Evolutionary conservation across 2,329 filamentous ascomycete genomes (phyloP).

Genomic region (Penicillium expansum): DNA sequence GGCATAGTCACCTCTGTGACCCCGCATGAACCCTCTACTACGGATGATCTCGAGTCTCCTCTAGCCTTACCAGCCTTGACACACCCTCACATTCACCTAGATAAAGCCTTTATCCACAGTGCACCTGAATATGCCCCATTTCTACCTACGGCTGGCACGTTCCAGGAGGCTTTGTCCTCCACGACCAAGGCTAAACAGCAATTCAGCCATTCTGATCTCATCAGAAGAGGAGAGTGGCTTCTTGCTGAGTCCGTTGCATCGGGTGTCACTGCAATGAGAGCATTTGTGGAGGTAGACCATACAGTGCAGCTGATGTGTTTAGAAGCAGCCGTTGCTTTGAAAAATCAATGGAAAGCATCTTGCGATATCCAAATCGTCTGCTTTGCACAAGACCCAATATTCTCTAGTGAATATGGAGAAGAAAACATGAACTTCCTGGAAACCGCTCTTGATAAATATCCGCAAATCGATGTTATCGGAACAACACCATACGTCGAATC

Average conservation of each 20-base stretch:
- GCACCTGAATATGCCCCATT: slow-evolving; percentile 55
- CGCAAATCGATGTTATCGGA: slow-evolving; percentile 59
- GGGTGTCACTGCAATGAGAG: slow-evolving; percentile 67
- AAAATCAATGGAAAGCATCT: slow-evolving; percentile 51
- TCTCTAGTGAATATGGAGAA: slow-evolving; percentile 54
- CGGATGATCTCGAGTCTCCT: slow-evolving; percentile 14
- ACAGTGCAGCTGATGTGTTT: slow-evolving; percentile 59
- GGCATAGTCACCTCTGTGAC: slow-evolving; percentile 30
- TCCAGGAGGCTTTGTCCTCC: slow-evolving; percentile 62
- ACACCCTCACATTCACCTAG: slow-evolving; percentile 71
- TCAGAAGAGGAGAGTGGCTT: slow-evolving; percentile 62
- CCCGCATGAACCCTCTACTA: slow-evolving; percentile 17
- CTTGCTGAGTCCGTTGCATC: slow-evolving; percentile 62
- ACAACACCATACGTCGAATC: slow-evolving; percentile 69
- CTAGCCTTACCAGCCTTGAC: slow-evolving; percentile 58
- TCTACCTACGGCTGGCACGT: slow-evolving; percentile 58
- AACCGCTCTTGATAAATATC: slow-evolving; percentile 39
- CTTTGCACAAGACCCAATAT: slow-evolving; percentile 69
- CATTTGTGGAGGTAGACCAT: slow-evolving; percentile 69
- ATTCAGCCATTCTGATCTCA: slow-evolving; percentile 62
- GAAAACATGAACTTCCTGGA: slow-evolving; percentile 54
- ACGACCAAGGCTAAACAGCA: slow-evolving; percentile 60
- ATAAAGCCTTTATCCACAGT: slow-evolving; percentile 48
- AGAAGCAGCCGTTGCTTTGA: slow-evolving; percentile 57
- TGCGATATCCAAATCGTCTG: slow-evolving; percentile 66